Percentiles rank a stretch among this genome's conserved stretches.
Evolutionary conservation across 148 eudicot genomes (phyloP).

Genomic region (Diospyros kaki): DNA sequence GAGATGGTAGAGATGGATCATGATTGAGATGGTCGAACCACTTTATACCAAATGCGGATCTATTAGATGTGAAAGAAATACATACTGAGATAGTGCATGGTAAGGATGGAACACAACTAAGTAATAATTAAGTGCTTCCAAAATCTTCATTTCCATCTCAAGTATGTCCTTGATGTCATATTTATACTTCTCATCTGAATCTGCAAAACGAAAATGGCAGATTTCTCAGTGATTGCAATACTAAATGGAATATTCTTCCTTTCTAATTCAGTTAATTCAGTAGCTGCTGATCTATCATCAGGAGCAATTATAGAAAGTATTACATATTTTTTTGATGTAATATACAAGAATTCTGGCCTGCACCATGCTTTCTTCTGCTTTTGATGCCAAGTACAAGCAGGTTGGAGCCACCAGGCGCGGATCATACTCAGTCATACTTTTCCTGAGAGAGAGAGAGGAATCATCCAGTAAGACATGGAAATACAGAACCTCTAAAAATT

Average conservation of each 20-base stretch:
- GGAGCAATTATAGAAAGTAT: slow-evolving; percentile 13
- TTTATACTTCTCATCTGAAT: slow-evolving; percentile 68
- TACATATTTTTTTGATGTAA: slow-evolving; percentile 84
- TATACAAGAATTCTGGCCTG: slow-evolving; percentile 93
- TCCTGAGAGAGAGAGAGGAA: slow-evolving; percentile 32
- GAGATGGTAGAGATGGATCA: background rate
- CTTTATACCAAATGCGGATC: background rate
- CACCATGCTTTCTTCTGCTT: slow-evolving; percentile 98
- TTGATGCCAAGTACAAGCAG: slow-evolving; percentile 94
- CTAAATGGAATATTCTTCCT: slow-evolving; percentile 1
- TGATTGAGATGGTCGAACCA: background rate
- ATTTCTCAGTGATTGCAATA: slow-evolving; percentile 14
- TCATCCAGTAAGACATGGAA: background rate
- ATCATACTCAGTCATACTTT: slow-evolving; percentile 84
- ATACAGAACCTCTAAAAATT: background rate
- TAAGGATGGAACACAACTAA: slow-evolving; percentile 95
- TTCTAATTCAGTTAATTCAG: background rate
- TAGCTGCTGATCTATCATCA: background rate
- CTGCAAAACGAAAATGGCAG: slow-evolving; percentile 39
- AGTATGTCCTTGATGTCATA: slow-evolving; percentile 95
- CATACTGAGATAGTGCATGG: slow-evolving; percentile 83
- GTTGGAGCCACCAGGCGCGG: slow-evolving; percentile 92
- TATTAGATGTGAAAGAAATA: slow-evolving; percentile 10
- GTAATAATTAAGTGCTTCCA: slow-evolving; percentile 92
- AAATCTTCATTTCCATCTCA: slow-evolving; percentile 98